Conservation (phyloP, 2,329 filamentous ascomycete genomes). For the Alternaria sp. region DNA sequence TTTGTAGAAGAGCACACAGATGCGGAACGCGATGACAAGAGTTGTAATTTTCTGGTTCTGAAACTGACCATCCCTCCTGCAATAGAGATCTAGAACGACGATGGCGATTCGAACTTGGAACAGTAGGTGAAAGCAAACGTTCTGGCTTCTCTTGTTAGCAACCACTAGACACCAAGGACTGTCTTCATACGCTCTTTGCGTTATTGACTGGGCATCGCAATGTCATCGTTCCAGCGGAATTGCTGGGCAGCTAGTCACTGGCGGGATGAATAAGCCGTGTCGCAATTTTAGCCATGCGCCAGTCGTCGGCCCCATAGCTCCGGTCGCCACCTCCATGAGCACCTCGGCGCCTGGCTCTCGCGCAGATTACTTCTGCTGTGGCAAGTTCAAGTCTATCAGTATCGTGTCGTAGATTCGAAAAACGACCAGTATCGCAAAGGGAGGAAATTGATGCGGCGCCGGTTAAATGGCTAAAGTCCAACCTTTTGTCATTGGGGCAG, state of each 20-base stretch:
- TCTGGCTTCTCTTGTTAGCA: neutral
- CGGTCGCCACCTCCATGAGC: neutral
- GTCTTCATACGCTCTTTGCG: neutral
- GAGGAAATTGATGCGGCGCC: slow-evolving; percentile 1
- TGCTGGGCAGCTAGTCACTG: neutral
- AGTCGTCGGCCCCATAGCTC: neutral
- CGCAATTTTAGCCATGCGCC: neutral
- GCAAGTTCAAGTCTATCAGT: neutral
- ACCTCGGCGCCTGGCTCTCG: neutral
- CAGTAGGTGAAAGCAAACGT: neutral
- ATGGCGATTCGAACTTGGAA: neutral
- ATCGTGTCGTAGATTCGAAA: neutral
- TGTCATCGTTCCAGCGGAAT: neutral
- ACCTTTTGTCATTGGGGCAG: slow-evolving; percentile 1
- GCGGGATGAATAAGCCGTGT: neutral
- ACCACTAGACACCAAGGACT: neutral
- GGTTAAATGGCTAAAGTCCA: slow-evolving; percentile 14
- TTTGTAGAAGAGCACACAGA: neutral
- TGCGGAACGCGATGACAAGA: neutral
- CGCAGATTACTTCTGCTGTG: neutral
- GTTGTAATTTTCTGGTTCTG: neutral
- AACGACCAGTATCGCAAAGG: neutral
- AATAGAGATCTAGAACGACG: neutral
- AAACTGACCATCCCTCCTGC: neutral
- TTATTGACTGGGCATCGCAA: neutral